Base-by-base conservation (phyloP, 2,329 filamentous ascomycete species). In the Fusarium chlamydosporum region DNA sequence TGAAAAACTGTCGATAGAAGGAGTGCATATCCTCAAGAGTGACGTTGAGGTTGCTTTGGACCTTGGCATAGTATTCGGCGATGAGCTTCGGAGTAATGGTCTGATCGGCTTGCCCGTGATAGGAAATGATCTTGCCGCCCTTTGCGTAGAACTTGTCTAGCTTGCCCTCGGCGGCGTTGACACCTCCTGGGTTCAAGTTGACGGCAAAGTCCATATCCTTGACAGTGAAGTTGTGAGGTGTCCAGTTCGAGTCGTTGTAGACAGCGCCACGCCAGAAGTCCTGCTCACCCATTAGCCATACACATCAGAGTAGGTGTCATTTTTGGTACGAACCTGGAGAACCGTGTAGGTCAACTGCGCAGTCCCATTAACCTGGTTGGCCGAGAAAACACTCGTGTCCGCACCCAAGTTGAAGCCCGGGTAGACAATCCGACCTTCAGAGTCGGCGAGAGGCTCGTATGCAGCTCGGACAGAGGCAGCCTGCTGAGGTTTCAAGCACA, bases 151-250 rank as follows among this genome's bases (percentile, higher is more conserved):
- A 61, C 34, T 12, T 11, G 0, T 31, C 20, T 0, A 61, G 41
- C 7, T 54, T 50, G 1, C 33, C 59, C 12, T 61, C 56, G 1
- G 34, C 56, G 2, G 56, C 56, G 9, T 61, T 61, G 23, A 61
- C 59, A 4, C 40, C 56, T 1, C 59, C 56, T 2, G 59, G 56
- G 4, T 61, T 61, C 0, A 54, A 4, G 2, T 60, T 54, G 16
- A 61, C 4, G 3, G 56, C 59, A 4, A 61, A 54, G 12, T 61
- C 56, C 59, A 61, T 61, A 13, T 61, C 59, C 35, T 61, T 41
- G 0, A 41, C 23, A 3, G 46, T 61, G 37, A 61, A 61, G 34
- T 61, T 46, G 3, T 61, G 23, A 3, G 59, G 59, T 6, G 46
- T 61, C 59, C 59, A 61, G 2, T 1, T 54, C 0, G 56, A 61